These are phyloP conservation scores for Jamesozyma rosinii DNA, from an alignment of 805 yeast genomes.

Conservation along the genomic window DNA sequence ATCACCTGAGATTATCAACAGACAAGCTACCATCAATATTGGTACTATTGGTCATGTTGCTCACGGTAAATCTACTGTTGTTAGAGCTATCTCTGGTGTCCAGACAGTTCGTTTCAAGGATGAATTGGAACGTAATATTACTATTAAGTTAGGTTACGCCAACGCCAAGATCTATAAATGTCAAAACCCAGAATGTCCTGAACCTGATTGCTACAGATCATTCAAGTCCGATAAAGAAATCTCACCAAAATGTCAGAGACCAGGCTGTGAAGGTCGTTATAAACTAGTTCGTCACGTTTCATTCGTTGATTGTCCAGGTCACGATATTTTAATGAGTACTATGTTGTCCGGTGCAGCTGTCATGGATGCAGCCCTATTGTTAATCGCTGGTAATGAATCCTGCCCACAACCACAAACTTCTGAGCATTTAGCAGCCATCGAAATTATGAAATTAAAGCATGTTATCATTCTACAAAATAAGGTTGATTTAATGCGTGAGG, in stretches of 20 bases:
- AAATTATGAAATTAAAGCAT: slow-evolving; percentile 96
- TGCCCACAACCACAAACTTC: slow-evolving; percentile 99
- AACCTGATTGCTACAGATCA: slow-evolving; percentile 91
- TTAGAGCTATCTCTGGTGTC: slow-evolving; percentile 93
- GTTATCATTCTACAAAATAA: slow-evolving; percentile 94
- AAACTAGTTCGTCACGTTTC: slow-evolving; percentile 90
- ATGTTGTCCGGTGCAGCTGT: slow-evolving; percentile 99
- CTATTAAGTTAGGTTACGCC: slow-evolving; percentile 97
- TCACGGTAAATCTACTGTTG: slow-evolving; percentile 90
- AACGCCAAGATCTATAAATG: slow-evolving; percentile 96
- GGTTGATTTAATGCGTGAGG: slow-evolving; percentile 97
- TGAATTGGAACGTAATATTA: slow-evolving; percentile 97
- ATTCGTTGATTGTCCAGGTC: slow-evolving; percentile 99
- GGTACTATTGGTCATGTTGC: slow-evolving; percentile 97
- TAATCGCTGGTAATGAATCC: slow-evolving; percentile 96
- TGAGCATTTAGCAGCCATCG: slow-evolving; percentile 98
- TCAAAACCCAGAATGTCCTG: slow-evolving; percentile 75
- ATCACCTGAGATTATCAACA: slow-evolving; percentile 89
- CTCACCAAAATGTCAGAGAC: slow-evolving; percentile 80
- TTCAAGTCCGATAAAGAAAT: slow-evolving; percentile 93
- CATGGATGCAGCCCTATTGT: slow-evolving; percentile 96
- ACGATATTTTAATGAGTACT: slow-evolving; percentile 99
- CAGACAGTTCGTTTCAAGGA: slow-evolving; percentile 98
- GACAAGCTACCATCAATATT: slow-evolving; percentile 98
- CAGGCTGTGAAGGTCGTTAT: slow-evolving; percentile 85